Evolutionary conservation across 768 basidiomycete species (phyloP), one percentile per base, ranked within the genome.

Genomic region (Mycena amicta): DNA sequence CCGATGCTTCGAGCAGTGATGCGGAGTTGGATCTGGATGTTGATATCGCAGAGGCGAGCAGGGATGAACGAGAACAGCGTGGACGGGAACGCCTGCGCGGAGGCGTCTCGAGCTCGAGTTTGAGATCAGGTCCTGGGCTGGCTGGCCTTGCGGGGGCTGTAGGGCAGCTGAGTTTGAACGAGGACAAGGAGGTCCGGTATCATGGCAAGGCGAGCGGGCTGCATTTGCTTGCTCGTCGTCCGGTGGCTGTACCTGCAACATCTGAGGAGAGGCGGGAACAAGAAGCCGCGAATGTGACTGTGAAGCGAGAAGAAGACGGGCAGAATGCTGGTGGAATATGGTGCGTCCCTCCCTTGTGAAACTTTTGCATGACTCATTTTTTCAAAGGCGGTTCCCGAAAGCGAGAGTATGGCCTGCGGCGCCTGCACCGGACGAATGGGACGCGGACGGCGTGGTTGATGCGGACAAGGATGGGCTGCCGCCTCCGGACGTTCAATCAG

Each of bases 331-430:
- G 86, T 20, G 91, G 89, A 0, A 88, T 90, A 54, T 91, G 90
- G 89, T 84, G 55, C 56, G 83, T 77, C 56, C n/a, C n/a, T 4
- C 39, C 37, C 22, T 59, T 52, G 51, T 49, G 37, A 13, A 26
- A 53, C 49, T 51, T 62, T 51, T 50, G 31, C n/a, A n/a, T n/a
- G n/a, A 41, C 15, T 39, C 56, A 59, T 5, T 29, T 28, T 60
- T 67, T 2, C 53, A 4, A 67, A 92, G 83, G 88, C 85, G 87
- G 27, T 95, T 95, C 73, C 92, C 93, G 0, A 87, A 86, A 63
- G 89, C 92, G 2, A 82, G 93, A n/a, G 89, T 94, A 25, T 95
- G 93, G 93, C 93, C 93, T 0, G 86, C 86, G 3, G 63, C 77
- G 20, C 73, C 77, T 69, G 52, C 28, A 43, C 46, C 31, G 25